These are phyloP conservation scores for Botrytis aclada DNA, from an alignment of 2,329 filamentous ascomycete genomes.

Conservation along the genomic window DNA sequence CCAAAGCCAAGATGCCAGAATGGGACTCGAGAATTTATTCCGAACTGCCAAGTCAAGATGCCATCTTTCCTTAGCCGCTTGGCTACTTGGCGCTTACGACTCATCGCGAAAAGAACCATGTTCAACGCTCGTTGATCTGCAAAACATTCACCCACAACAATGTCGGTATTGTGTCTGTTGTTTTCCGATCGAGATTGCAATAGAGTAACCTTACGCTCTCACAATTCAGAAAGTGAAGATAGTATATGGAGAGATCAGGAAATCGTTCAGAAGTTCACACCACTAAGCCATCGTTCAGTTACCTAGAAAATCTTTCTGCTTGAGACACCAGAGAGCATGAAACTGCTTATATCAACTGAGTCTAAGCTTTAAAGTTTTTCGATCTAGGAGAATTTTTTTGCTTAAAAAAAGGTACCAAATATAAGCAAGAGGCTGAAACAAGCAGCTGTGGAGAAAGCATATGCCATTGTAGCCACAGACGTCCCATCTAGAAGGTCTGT, in stretches of 20 bases:
- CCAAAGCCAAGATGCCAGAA: not conserved
- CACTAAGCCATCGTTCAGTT: no score
- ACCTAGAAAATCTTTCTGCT: no score
- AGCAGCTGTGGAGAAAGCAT: not conserved
- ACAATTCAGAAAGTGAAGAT: not conserved
- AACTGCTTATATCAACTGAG: not conserved
- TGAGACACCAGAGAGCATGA: not conserved
- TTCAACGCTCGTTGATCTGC: not conserved
- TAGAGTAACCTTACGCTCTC: not conserved
- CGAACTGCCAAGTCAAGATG: not conserved
- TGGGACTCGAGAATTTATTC: not conserved
- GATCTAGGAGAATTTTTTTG: not conserved
- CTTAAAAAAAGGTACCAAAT: not conserved
- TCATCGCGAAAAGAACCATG: not conserved
- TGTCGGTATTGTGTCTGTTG: not conserved
- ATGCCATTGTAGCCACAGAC: not conserved
- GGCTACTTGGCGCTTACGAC: constrained; percentile 8
- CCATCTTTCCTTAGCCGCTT: not conserved
- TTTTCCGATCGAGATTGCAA: not conserved
- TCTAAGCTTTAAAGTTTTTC: not conserved
- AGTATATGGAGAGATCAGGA: not conserved
- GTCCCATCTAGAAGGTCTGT: not conserved
- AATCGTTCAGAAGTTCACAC: not conserved
- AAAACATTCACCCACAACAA: not conserved
- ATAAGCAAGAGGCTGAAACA: not conserved